These are phyloP conservation scores for Lagenaria siceraria DNA, from an alignment of 306 rosid genomes.

Conservation along the genomic window DNA sequence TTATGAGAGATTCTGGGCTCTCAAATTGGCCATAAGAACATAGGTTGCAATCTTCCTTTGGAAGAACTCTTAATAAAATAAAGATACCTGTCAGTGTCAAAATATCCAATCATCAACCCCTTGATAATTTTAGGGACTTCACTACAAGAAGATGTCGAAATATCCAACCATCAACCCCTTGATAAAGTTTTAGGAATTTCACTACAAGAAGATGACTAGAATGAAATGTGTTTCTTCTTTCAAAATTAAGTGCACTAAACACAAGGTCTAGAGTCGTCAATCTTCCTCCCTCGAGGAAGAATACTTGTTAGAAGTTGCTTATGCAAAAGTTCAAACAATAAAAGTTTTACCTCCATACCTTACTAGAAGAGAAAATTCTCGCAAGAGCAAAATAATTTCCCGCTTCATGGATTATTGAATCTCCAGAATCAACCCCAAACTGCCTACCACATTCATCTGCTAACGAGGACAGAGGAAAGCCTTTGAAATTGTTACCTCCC, in stretches of 20 bases:
- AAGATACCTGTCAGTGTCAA: not conserved
- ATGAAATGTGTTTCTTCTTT: not conserved
- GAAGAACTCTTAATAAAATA: not conserved
- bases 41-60: not conserved
- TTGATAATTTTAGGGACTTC: not conserved
- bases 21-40: not conserved
- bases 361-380: constrained; percentile 44
- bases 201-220: not conserved
- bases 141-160: not conserved
- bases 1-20: not conserved
- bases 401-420: constrained; percentile 12
- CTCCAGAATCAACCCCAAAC: constrained; percentile 24
- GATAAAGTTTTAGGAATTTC: not conserved
- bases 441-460: constrained; percentile 37
- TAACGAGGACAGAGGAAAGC: constrained; percentile 60
- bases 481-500: constrained; percentile 11
- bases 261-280: not conserved
- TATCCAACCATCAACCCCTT: not conserved
- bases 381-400: constrained; percentile 77
- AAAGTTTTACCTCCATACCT: constrained; percentile 36
- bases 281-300: not conserved
- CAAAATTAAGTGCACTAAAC: not conserved
- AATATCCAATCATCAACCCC: not conserved
- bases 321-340: not conserved
- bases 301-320: not conserved